phyloP scores from a whole-genome alignment of 345 rosid species.

The Populus nigra region DNA sequence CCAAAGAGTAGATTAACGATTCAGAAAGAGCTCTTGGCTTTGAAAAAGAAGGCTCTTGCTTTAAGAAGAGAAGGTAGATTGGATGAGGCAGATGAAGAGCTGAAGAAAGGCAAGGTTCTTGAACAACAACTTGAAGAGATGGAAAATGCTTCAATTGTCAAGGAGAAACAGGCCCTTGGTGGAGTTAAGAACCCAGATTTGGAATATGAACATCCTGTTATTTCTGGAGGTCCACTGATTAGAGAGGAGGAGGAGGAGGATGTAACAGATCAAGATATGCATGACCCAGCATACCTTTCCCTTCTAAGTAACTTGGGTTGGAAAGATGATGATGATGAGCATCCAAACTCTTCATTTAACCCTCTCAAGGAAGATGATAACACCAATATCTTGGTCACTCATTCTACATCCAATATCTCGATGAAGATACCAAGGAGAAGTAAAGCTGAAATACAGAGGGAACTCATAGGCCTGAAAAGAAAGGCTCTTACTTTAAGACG shows the following conservation, averaged over 20 bases:
- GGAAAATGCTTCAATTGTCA: constrained; percentile 41
- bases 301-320: constrained; percentile 60
- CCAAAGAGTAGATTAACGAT: constrained; percentile 50
- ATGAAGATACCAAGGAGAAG: constrained; percentile 43
- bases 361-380: constrained; percentile 25
- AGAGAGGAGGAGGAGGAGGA: constrained; percentile 40
- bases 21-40: constrained; percentile 69
- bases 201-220: constrained; percentile 23
- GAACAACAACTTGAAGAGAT: constrained; percentile 68
- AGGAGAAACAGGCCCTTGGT: constrained; percentile 18
- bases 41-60: constrained; percentile 71
- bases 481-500: constrained; percentile 76
- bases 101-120: constrained; percentile 61
- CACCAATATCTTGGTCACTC: constrained; percentile 23
- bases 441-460: constrained; percentile 80
- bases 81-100: constrained; percentile 67
- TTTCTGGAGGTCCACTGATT: constrained; percentile 26
- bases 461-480: constrained; percentile 74
- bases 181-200: constrained; percentile 20
- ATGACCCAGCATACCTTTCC: constrained; percentile 59
- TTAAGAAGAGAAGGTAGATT: constrained; percentile 73
- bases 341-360: constrained; percentile 15
- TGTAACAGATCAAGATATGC: constrained; percentile 68
- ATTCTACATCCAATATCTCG: constrained; percentile 18
- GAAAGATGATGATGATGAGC: constrained; percentile 52